Evolutionary conservation across 495 filamentous ascomycete genomes (phyloP), one percentile per base, ranked within the genome.

Genomic region (Aspergillus carlsbadensis): DNA sequence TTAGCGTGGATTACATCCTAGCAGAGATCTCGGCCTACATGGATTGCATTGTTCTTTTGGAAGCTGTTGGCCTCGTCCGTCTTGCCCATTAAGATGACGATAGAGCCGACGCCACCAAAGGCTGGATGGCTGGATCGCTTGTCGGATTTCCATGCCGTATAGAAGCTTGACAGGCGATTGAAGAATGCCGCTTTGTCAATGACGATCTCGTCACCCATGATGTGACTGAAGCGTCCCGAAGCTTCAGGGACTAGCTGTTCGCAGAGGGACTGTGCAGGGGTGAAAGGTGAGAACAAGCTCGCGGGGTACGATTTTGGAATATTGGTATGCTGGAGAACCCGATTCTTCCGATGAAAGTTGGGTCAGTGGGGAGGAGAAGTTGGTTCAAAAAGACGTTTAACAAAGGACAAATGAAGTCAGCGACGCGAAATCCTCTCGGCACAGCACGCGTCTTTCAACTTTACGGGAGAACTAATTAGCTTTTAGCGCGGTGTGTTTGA

Each of bases 171-270:
- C 46, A 98, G 81, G 67, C 92, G 94, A 75, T 90, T 90, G 70
- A 95, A 92, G 75, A 99, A 99, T 66, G 83, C 76, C 68, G 84
- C 85, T 73, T 87, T 89, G 77, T 98, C 92, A 75, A 99, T 96
- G 68, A 87, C 87, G 75, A 98, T 85, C 66, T 90, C 86, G 52
- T 80, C 79, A 33, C 77, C 78, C 79, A 82, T 82, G 43, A 46
- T 69, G 64, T 26, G 22, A 42, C 50, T 48, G 57, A 52, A 61
- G 65, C 52, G 56, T 18, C 13, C 34, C 50, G 20, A 20, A 13
- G 54, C 22, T 54, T 42, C 31, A 56, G n/a, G 33, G 13, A 46
- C 53, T 42, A 36, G 41, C 42, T 7, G 35, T 42, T 55, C 11
- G 31, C 20, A 7, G 49, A 22, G 40, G 47, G 22, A 52, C 29